phyloP scores from a whole-genome alignment of 1,139 yeast genomes.

The Yamadazyma pseudoaaseri region DNA sequence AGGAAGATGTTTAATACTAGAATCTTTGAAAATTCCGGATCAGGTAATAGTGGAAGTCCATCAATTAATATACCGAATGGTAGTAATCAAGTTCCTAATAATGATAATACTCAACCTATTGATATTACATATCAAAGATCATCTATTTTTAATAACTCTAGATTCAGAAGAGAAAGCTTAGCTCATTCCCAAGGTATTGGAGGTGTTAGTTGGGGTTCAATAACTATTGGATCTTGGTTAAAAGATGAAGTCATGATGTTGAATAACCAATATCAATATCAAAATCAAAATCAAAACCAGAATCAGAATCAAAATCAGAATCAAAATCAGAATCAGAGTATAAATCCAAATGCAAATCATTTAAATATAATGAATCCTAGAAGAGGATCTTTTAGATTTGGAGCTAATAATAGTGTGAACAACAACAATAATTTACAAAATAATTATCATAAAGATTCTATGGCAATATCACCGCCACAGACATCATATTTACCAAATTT shows the following conservation, averaged over 20 bases:
- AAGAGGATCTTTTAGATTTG: constrained; percentile 40
- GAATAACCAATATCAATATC: constrained; percentile 22
- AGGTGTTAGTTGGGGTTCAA: constrained; percentile 97
- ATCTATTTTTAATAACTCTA: constrained; percentile 36
- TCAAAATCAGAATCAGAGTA: constrained; percentile 10
- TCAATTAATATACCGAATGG: constrained; percentile 16
- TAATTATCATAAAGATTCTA: constrained; percentile 15
- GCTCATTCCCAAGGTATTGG: constrained; percentile 98
- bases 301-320: constrained; percentile 11
- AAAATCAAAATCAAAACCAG: constrained; percentile 17
- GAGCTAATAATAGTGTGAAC: constrained; percentile 10
- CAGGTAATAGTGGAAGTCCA: constrained; percentile 13
- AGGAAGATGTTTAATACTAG: constrained; percentile 32
- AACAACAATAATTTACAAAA: constrained; percentile 12
- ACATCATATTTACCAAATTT: constrained; percentile 84
- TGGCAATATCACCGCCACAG: constrained; percentile 65
- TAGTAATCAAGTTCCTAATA: not conserved
- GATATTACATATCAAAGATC: constrained; percentile 47
- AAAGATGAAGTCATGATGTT: constrained; percentile 83
- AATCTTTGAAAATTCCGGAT: constrained; percentile 25
- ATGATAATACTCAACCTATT: constrained; percentile 41
- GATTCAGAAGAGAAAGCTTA: constrained; percentile 77
- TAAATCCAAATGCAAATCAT: constrained; percentile 13
- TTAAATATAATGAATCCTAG: constrained; percentile 42
- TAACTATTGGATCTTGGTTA: constrained; percentile 93